These are phyloP conservation scores for Grosmannia serpens DNA, from an alignment of 2,329 filamentous ascomycete species.

Conservation along the genomic window DNA sequence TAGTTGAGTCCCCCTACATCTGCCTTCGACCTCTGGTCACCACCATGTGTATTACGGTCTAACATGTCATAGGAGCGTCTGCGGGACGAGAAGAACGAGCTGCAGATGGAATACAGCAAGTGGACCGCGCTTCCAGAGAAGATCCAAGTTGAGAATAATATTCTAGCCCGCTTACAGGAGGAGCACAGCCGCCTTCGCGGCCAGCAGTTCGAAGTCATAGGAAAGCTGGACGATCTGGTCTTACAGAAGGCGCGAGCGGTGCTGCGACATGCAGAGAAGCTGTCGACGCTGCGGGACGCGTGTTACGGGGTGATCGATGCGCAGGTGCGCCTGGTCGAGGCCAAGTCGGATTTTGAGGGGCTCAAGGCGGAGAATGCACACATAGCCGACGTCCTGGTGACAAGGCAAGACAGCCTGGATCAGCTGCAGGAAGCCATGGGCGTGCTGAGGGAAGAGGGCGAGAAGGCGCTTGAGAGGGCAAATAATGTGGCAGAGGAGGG, in stretches of 20 bases:
- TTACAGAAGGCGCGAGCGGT: conserved; percentile 44
- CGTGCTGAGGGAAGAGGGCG: background rate
- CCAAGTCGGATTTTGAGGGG: conserved; percentile 62
- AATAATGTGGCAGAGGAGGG: conserved; percentile 26
- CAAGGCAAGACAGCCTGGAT: conserved; percentile 28
- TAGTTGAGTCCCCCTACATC: conserved; percentile 26
- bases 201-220: conserved; percentile 24
- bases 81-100: conserved; percentile 49
- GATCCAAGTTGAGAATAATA: conserved; percentile 35
- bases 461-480: conserved; percentile 20
- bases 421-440: conserved; percentile 22
- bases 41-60: background rate
- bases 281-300: conserved; percentile 49
- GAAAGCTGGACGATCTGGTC: conserved; percentile 36
- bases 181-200: conserved; percentile 17
- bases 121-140: conserved; percentile 59
- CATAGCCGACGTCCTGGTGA: conserved; percentile 41
- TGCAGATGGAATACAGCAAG: conserved; percentile 54
- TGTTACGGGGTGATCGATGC: conserved; percentile 57
- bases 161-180: conserved; percentile 19
- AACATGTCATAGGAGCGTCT: conserved; percentile 30
- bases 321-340: conserved; percentile 65
- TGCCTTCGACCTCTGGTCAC: background rate
- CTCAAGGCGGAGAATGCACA: conserved; percentile 55
- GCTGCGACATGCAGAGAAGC: conserved; percentile 42